phyloP scores from a whole-genome alignment of 208 protist genomes.

The Leishmania martiniquensis region DNA sequence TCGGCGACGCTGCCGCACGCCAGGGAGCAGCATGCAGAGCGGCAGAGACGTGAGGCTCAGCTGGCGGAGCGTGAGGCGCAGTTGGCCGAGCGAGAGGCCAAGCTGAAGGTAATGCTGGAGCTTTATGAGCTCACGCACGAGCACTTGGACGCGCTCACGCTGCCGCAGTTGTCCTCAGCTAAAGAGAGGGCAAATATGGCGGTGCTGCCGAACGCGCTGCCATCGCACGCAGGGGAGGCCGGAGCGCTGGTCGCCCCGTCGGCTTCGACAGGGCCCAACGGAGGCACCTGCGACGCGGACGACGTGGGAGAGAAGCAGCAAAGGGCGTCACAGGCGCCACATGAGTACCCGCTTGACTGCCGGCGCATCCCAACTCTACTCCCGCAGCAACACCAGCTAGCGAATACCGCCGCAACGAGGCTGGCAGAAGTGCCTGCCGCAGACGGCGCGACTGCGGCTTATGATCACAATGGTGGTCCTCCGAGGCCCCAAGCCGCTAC shows the following conservation, averaged over 20 bases:
- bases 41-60: conserved; percentile 25
- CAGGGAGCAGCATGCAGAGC: not conserved
- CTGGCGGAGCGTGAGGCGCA: conserved; percentile 42
- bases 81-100: conserved; percentile 66
- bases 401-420: not conserved
- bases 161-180: conserved; percentile 1
- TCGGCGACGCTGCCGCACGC: not conserved
- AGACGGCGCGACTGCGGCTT: not conserved
- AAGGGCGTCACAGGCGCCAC: not conserved
- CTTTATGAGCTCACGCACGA: conserved; percentile 88
- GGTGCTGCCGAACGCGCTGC: not conserved
- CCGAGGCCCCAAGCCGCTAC: not conserved
- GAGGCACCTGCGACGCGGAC: not conserved
- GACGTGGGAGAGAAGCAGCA: not conserved
- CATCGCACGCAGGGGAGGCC: not conserved
- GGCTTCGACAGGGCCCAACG: not conserved
- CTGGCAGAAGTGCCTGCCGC: not conserved
- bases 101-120: conserved; percentile 64
- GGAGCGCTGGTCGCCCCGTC: not conserved
- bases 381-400: not conserved
- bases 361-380: not conserved
- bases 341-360: conserved; percentile 4
- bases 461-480: too few relatives aligned
- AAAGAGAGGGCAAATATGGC: not conserved
- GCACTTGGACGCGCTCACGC: conserved; percentile 62